phyloP scores from a whole-genome alignment of 441 rosid genomes.

The Sinapis alba region DNA sequence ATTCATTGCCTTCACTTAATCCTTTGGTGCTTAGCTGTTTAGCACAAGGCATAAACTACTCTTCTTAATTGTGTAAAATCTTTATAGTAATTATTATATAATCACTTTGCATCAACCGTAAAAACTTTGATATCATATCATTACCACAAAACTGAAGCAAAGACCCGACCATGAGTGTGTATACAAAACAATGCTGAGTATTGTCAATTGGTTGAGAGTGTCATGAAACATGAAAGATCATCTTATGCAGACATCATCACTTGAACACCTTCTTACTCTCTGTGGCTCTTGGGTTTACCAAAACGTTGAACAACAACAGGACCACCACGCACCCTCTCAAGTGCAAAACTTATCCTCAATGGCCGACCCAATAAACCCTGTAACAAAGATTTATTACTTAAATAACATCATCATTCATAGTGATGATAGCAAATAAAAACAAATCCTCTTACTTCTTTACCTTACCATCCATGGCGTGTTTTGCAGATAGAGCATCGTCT shows the following conservation, averaged over 20 bases:
- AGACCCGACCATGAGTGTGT: neutral
- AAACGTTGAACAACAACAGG: slow-evolving; percentile 64
- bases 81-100: too few species aligned
- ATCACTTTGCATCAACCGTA: too few species aligned
- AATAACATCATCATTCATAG: neutral
- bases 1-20: slow-evolving; percentile 13
- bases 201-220: neutral
- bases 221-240: slow-evolving; percentile 18
- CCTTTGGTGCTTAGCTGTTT: slow-evolving; percentile 3
- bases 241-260: slow-evolving; percentile 3
- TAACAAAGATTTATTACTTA: slow-evolving; percentile 22
- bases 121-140: neutral
- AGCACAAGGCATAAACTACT: too few species aligned
- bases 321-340: slow-evolving; percentile 76
- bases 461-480: slow-evolving; percentile 94
- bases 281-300: slow-evolving; percentile 26
- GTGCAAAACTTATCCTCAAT: slow-evolving; percentile 68
- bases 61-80: neutral
- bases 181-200: neutral
- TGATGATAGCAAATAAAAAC: slow-evolving; percentile 1
- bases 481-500: slow-evolving; percentile 63
- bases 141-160: neutral
- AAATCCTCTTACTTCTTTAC: slow-evolving; percentile 35
- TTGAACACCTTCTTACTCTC: slow-evolving; percentile 18
- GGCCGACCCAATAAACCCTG: slow-evolving; percentile 85